Percentiles rank a stretch among this genome's conserved stretches.
Conservation (phyloP, 306 rosid genomes). For the Cucumis sativus region DNA sequence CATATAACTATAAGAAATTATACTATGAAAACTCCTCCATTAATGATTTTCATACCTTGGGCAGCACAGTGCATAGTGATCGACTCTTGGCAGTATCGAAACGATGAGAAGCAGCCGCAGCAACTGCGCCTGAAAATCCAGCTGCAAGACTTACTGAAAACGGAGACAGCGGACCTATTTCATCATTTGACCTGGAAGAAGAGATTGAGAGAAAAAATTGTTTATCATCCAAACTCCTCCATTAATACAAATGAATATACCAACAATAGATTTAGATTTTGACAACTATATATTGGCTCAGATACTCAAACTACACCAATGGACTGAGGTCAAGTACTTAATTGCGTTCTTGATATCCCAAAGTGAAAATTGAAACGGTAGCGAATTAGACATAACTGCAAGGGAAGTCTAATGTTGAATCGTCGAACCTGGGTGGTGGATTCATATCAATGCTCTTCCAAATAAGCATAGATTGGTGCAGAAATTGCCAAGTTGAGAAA, state of each 20-base stretch:
- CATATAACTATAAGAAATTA: neutral
- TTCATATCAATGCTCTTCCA: conserved; percentile 84
- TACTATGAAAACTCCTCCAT: neutral
- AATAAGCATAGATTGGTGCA: conserved; percentile 69
- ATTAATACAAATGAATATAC: neutral
- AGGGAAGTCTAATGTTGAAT: neutral
- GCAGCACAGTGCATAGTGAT: conserved; percentile 58
- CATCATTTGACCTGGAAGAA: conserved; percentile 55
- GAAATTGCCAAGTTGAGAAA: conserved; percentile 77
- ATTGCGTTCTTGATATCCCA: neutral
- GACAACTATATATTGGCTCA: neutral
- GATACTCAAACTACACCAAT: neutral
- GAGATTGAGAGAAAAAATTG: neutral
- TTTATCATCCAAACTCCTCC: neutral
- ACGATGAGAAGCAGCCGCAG: conserved; percentile 90
- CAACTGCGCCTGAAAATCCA: conserved; percentile 79
- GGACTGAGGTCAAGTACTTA: neutral
- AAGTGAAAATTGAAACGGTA: neutral
- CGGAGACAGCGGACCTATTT: conserved; percentile 67
- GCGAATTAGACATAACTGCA: neutral
- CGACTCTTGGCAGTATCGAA: conserved; percentile 82
- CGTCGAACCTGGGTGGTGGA: conserved; percentile 64
- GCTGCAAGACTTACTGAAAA: conserved; percentile 62
- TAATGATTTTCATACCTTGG: conserved; percentile 42
- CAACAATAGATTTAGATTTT: neutral